phyloP scores from a whole-genome alignment of 179 eudicot species.

The Carnegiea gigantea region DNA sequence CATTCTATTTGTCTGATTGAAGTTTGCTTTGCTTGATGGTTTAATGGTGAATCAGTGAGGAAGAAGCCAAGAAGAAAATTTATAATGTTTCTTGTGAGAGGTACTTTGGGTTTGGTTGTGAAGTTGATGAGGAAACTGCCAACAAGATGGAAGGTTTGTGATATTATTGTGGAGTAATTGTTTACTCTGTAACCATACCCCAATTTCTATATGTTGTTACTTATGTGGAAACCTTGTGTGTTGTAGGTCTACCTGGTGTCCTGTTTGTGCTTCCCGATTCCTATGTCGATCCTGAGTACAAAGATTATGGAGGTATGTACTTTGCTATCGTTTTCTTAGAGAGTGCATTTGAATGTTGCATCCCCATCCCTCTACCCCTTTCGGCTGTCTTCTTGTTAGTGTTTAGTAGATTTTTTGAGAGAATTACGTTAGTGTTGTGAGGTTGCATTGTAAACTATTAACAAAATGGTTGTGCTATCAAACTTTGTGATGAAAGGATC shows the following conservation, averaged over 20 bases:
- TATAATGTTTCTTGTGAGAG: constrained; percentile 93
- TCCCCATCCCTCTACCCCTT: not conserved
- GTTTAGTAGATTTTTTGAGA: no score
- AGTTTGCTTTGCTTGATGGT: not conserved
- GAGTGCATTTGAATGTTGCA: not conserved
- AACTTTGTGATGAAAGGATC: not conserved
- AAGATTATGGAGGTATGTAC: constrained; percentile 88
- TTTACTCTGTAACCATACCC: not conserved
- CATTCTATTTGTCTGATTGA: not conserved
- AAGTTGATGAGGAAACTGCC: constrained; percentile 92
- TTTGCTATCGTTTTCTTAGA: not conserved
- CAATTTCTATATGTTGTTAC: not conserved
- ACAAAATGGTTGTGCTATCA: not conserved
- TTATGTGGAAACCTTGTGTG: constrained; percentile 2
- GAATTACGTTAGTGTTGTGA: no score
- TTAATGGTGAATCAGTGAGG: constrained; percentile 53
- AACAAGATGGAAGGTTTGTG: constrained; percentile 88
- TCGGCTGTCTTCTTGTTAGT: not conserved
- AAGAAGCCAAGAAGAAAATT: constrained; percentile 87
- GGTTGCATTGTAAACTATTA: no score
- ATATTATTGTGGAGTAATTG: not conserved
- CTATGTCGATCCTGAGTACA: constrained; percentile 90
- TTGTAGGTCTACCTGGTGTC: constrained; percentile 84
- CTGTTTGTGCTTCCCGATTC: constrained; percentile 96
- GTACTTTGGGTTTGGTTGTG: constrained; percentile 96